Base-by-base conservation (phyloP, 441 rosid species). In the Aleurites moluccanus region DNA sequence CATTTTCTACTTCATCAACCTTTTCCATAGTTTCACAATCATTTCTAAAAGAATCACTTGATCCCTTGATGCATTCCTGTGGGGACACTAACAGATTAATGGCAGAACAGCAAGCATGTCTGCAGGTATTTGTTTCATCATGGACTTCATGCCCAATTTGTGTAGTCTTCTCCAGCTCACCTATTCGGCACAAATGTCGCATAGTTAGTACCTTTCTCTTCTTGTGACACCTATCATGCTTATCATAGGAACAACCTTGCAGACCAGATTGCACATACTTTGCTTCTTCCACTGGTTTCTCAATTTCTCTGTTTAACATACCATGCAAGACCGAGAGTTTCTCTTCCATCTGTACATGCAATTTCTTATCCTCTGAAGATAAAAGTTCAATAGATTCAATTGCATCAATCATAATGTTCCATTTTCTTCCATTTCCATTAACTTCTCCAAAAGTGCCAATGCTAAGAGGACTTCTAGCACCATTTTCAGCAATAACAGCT, bases 401-500 rank as follows among this genome's bases (percentile, higher is more conserved):
- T 64, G 85, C 83, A 80, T 88, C 86, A 78, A 80, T 47, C 33
- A 78, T 63, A 78, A 83, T 81, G 80, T 80, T 86, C 80, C 89
- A 89, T 80, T 86, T 92, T 74, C 73, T 77, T 78, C 79, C 62
- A 79, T 67, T 75, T 63, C 78, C 80, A 65, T 76, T 80, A 69
- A 78, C 75, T 61, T 60, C 73, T 69, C 83, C 83, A 64, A 60
- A 70, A 72, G 66, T 53, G 61, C 75, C 85, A 73, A 71, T 49
- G 56, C 68, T 73, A 72, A 66, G 83, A 76, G 82, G 75, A 81
- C 82, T 79, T 81, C 76, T 80, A 79, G 82, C 82, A 82, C 80
- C 84, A 81, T 78, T 80, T 67, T 87, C 93, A 75, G 86, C 87
- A 75, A 82, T 87, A 81, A 81, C 80, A 66, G 82, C 82, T 57